Base-by-base conservation (phyloP, 1,139 yeast species). In the Tardiomyces blankii region DNA sequence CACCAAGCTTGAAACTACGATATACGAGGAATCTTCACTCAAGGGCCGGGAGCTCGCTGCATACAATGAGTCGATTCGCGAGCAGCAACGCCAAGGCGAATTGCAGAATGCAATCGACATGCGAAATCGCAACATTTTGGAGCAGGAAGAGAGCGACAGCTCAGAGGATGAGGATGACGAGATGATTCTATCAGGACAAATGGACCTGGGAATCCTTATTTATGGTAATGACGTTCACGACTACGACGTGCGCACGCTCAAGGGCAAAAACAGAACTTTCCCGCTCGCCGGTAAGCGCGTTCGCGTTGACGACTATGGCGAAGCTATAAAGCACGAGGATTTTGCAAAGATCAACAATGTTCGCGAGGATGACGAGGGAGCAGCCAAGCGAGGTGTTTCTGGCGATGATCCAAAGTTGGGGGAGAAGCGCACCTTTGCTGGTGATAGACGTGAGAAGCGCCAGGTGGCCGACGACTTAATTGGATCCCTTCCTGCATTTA, bases 281-380 rank as follows among this genome's bases (percentile, higher is more conserved):
- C 97, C 95, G 9, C 80, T 72, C 54, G 67, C 74, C 11, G 73
- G 75, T 1, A 70, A 72, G 25, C 76, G 78, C 51, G 70, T 74
- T 25, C 77, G 81, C 52, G 69, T 73, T 42, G 97, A 91, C 60
- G 97, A 89, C 56, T 91, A 89, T 60, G 97, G 97, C 23, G 82
- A 78, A 49, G 66, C 80, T 1, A 77, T 85, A 32, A 76, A 79
- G 48, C 68, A 69, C 39, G 77, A 80, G 39, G 85, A 83, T 54
- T 86, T 82, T 57, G 74, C 75, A 47, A 47, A 52, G 33, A 43
- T 30, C 35, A 30, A 38, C 44, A 30, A 11, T 30, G 16, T 12
- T 5, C 43, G 43, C 21, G 45, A 38, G 13, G 39, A 42, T 18
- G 46, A 41, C 27, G 35, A 30, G n/a, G 16, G 9, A 9, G 35